Evolutionary conservation across 2,329 filamentous ascomycete species (phyloP), one percentile per base, ranked within the genome.

Genomic region (Alternaria dauci): DNA sequence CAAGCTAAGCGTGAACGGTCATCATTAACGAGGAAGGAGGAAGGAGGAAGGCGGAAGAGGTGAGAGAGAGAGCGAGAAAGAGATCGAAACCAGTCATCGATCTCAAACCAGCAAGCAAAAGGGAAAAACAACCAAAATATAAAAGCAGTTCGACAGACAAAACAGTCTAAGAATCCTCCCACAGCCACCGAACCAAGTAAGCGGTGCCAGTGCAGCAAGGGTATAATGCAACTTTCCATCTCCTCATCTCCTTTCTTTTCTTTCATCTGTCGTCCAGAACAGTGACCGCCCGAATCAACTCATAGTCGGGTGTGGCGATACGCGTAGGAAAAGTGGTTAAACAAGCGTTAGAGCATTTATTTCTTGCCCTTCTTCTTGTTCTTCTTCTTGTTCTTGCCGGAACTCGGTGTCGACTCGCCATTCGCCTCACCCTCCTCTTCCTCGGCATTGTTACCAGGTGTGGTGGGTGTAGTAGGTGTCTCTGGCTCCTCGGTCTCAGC

Each of bases 281-380:
- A 41, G 39, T 14, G 18, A 41, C 4, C 11, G 5, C 18, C n/a
- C 28, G 11, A 30, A 30, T 30, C 28, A 30, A 30, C 28, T 30
- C 28, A 30, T 12, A 11, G 36, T 39, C n/a, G n/a, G n/a, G 8
- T 8, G n/a, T n/a, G n/a, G n/a, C n/a, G 36, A 20, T 18, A 9
- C 36, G 8, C 36, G 36, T 39, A 39, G 42, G 23, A 47, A 46
- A 55, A 55, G 25, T 36, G 28, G 42, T 54, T 16, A 30, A 50
- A 32, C 34, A 51, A 26, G 32, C 32, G 8, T 44, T 20, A 23
- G 52, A 32, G 38, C 26, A n/a, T 44, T 57, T 59, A 65, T 65
- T 65, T 65, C 63, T 65, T 65, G 61, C 60, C 60, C 55, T 65
- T 65, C 62, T 62, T 62, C 59, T 62, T 62, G 55, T 59, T 59